Evolutionary conservation across 768 basidiomycete genomes (phyloP).

Genomic region (Mycena polygramma): DNA sequence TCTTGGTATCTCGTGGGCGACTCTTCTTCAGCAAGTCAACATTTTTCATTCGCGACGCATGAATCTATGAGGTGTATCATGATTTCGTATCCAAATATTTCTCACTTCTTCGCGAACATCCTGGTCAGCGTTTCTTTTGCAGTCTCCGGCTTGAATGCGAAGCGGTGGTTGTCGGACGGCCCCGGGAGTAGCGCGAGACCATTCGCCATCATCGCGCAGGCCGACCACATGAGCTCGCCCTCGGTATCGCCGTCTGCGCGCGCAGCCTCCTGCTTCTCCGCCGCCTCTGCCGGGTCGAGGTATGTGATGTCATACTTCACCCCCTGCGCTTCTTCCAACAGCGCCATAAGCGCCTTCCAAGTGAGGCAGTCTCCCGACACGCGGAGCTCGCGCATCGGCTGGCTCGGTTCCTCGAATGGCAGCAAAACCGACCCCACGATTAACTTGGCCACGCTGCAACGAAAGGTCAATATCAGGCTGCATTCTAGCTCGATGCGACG

Average conservation of each 20-base stretch:
- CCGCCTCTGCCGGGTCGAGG: constrained; percentile 10
- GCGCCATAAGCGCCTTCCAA: constrained; percentile 4
- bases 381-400: constrained; percentile 15
- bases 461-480: background rate
- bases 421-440: constrained; percentile 3
- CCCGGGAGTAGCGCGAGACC: constrained; percentile 1
- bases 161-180: constrained; percentile 10
- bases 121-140: constrained; percentile 9
- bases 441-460: constrained; percentile 2
- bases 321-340: constrained; percentile 13
- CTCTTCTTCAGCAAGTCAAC: no score
- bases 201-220: constrained; percentile 6
- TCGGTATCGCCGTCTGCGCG: constrained; percentile 13
- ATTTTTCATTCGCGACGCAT: no score
- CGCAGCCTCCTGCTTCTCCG: constrained; percentile 18
- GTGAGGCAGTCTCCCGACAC: constrained; percentile 21
- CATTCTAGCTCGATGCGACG: background rate
- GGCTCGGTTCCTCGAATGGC: constrained; percentile 4
- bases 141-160: constrained; percentile 9
- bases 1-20: no score
- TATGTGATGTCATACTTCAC: constrained; percentile 13
- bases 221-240: constrained; percentile 12
- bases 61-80: background rate
- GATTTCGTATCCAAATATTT: background rate
- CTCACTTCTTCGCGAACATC: constrained; percentile 9